Evolutionary conservation across 352 stramenopile species (phyloP).

Genomic region (Elongisporangium undulatum): DNA sequence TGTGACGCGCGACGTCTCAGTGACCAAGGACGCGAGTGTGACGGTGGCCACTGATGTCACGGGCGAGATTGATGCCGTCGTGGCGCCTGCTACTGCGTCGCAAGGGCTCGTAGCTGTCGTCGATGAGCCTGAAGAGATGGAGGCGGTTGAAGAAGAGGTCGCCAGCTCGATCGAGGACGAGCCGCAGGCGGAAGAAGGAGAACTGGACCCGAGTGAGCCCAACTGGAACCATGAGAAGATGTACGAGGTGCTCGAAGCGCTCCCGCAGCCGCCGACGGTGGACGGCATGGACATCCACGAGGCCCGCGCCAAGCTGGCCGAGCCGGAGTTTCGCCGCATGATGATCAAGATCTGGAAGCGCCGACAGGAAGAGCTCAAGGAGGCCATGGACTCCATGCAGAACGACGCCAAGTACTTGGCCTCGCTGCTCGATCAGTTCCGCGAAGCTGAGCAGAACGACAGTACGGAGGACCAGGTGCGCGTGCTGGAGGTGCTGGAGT

Average conservation of each 20-base stretch:
- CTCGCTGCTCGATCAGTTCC: slow-evolving; percentile 68
- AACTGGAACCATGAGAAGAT: slow-evolving; percentile 88
- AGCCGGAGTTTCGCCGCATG: slow-evolving; percentile 63
- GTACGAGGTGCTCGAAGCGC: slow-evolving; percentile 70
- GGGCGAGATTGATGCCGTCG: slow-evolving; percentile 33
- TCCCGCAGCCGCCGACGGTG: slow-evolving; percentile 68
- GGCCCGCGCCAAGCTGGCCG: slow-evolving; percentile 57
- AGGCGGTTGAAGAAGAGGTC: slow-evolving; percentile 12
- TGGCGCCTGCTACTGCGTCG: slow-evolving; percentile 1
- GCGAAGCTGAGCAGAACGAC: slow-evolving; percentile 45
- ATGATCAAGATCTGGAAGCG: slow-evolving; percentile 82
- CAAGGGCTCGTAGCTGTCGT: slow-evolving; percentile 5
- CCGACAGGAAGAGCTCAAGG: slow-evolving; percentile 75
- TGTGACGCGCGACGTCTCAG: slow-evolving; percentile 22
- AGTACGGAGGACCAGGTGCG: slow-evolving; percentile 43
- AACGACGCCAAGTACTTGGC: slow-evolving; percentile 77
- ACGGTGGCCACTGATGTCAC: slow-evolving; percentile 53
- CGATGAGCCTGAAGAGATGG: slow-evolving; percentile 15
- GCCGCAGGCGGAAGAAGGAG: not conserved
- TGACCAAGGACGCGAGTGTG: slow-evolving; percentile 33
- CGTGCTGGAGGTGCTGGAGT: slow-evolving; percentile 71
- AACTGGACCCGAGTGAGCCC: slow-evolving; percentile 19
- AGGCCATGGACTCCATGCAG: slow-evolving; percentile 72
- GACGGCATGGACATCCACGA: slow-evolving; percentile 79
- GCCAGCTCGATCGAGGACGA: slow-evolving; percentile 1